Evolutionary conservation across 2,329 filamentous ascomycete genomes (phyloP).

Genomic region (Leptographium wingfieldii): DNA sequence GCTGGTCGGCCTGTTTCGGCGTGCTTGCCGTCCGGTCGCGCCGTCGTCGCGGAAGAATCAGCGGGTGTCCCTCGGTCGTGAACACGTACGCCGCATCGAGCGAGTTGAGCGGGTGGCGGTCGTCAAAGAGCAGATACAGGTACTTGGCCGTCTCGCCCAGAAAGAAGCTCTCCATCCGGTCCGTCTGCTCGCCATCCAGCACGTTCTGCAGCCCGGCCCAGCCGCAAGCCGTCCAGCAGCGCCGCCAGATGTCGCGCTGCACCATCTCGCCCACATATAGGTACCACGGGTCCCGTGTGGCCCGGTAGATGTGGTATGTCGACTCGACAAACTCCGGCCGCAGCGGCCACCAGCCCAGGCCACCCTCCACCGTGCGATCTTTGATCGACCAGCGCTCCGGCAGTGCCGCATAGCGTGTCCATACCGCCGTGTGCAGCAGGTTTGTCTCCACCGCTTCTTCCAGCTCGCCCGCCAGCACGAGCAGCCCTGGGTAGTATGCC

Average conservation of each 20-base stretch:
- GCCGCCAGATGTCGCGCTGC: slow-evolving; percentile 69
- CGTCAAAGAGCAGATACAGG: slow-evolving; percentile 80
- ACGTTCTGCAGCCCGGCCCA: slow-evolving; percentile 87
- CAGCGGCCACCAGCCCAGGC: slow-evolving; percentile 88
- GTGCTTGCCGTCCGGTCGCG: slow-evolving; percentile 4
- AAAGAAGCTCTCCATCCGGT: slow-evolving; percentile 99
- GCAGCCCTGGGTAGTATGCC: slow-evolving; percentile 84
- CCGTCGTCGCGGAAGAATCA: slow-evolving; percentile 56
- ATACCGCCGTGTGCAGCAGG: slow-evolving; percentile 80
- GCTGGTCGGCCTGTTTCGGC: too few relatives aligned
- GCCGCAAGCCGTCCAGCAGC: slow-evolving; percentile 83
- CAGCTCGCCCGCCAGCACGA: slow-evolving; percentile 75
- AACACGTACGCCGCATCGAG: slow-evolving; percentile 85
- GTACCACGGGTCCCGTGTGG: slow-evolving; percentile 92
- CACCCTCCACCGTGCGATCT: slow-evolving; percentile 71
- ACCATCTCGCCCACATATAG: slow-evolving; percentile 94
- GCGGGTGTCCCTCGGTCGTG: slow-evolving; percentile 87
- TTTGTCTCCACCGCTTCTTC: slow-evolving; percentile 87
- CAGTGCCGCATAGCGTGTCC: slow-evolving; percentile 87
- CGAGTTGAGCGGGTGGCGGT: slow-evolving; percentile 73
- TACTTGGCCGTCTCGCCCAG: slow-evolving; percentile 95
- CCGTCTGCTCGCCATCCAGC: slow-evolving; percentile 68
- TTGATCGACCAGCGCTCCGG: slow-evolving; percentile 89
- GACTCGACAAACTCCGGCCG: slow-evolving; percentile 95
- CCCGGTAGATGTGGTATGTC: slow-evolving; percentile 88